phyloP scores from a whole-genome alignment of 768 basidiomycete genomes.

The Cystofilobasidium bisporidii region DNA sequence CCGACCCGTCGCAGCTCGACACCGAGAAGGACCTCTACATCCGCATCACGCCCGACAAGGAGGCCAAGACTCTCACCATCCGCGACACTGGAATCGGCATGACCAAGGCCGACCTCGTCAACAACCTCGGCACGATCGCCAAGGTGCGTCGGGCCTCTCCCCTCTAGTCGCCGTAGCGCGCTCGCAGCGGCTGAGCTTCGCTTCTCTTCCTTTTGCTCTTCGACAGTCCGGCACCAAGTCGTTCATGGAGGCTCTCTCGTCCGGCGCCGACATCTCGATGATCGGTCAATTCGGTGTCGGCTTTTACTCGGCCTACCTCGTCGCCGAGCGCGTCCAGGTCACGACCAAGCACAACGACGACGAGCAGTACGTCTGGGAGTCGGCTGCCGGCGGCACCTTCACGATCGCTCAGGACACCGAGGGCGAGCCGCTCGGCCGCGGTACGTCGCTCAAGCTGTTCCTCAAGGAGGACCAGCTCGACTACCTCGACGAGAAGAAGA shows the following conservation, averaged over 20 bases:
- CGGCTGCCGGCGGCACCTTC: constrained; percentile 98
- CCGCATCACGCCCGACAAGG: constrained; percentile 54
- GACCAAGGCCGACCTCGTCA: constrained; percentile 99
- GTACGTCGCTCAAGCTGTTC: constrained; percentile 81
- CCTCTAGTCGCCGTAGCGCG: too few species aligned
- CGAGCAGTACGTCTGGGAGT: constrained; percentile 99
- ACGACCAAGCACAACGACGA: constrained; percentile 99
- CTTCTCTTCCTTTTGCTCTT: background rate
- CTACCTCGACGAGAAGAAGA: constrained; percentile 97
- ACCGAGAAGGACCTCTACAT: constrained; percentile 50
- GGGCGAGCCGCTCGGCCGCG: constrained; percentile 84
- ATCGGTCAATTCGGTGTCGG: constrained; percentile 97
- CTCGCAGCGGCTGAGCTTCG: background rate
- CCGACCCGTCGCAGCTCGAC: constrained; percentile 83
- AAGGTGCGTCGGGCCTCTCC: constrained; percentile 8
- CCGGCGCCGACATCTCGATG: constrained; percentile 58
- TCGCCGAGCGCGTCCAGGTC: constrained; percentile 96
- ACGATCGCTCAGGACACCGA: constrained; percentile 90
- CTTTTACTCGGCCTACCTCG: constrained; percentile 99
- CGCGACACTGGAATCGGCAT: constrained; percentile 97
- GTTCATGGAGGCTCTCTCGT: constrained; percentile 92
- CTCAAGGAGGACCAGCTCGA: constrained; percentile 98
- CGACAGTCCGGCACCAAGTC: constrained; percentile 80
- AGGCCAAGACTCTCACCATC: constrained; percentile 79
- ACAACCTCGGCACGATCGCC: constrained; percentile 90